Conservation (phyloP, 176 grass and related monocot genomes). For the Bolboschoenus planiculmis region DNA sequence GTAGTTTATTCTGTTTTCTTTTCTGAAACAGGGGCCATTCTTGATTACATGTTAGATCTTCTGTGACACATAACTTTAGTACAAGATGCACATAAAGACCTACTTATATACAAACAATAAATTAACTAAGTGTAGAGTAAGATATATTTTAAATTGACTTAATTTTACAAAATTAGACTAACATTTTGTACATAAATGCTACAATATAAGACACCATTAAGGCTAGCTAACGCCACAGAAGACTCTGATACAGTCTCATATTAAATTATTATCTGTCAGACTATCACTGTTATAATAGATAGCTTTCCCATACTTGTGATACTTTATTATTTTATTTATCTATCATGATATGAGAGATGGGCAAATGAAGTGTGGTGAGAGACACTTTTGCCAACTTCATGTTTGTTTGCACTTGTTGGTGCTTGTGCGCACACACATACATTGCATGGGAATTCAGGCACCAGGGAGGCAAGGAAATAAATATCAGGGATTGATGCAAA, state of each 20-base stretch:
- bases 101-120: too few species aligned
- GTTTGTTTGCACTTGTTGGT: slow-evolving; percentile 12
- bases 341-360: slow-evolving; percentile 10
- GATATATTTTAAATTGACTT: background rate
- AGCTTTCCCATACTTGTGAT: background rate
- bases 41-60: background rate
- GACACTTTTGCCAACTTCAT: slow-evolving; percentile 20
- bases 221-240: background rate
- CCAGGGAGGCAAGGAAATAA: background rate
- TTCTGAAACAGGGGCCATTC: background rate
- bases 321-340: background rate
- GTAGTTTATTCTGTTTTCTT: background rate
- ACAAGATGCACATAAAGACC: background rate
- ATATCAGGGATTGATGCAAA: too few species aligned
- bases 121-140: background rate
- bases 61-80: background rate
- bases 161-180: background rate
- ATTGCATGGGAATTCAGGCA: background rate
- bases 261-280: slow-evolving; percentile 2
- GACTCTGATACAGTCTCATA: background rate
- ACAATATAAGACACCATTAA: background rate
- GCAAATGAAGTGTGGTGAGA: background rate
- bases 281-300: slow-evolving; percentile 12
- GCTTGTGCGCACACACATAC: background rate
- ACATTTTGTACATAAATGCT: background rate